Base-by-base conservation (phyloP, 345 rosid species). In the Draba incana region DNA sequence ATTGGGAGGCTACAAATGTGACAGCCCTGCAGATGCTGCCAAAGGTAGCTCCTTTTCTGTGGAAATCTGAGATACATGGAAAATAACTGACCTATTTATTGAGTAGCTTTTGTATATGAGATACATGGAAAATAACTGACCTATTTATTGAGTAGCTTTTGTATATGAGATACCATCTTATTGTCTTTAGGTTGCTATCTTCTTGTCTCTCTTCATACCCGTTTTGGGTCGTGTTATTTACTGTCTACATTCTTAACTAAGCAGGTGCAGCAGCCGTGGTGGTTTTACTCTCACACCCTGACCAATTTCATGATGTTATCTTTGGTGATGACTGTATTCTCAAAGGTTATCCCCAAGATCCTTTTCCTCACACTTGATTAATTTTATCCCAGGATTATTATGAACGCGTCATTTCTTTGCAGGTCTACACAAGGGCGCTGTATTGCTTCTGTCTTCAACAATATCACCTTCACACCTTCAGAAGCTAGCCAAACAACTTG, bases 251-350 rank as follows among this genome's bases (percentile, higher is more conserved):
- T 69, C 57, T 45, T 70, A 50, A 14, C 4, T 37, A 11, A 72
- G 77, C 89, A 89, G 98, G 80, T 62, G 88, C 79, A 63, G 80
- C 83, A 66, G 89, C 89, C 60, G 79, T 92, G 71, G 70, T 92
- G 64, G 77, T 92, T 56, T 68, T 81, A 76, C 74, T 84, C 47
- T 84, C 95, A 64, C 85, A 85, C 45, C 84, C 64, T 47, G 88
- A 86, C 75, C 89, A 89, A 70, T 77, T 84, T 9, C 64, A 79
- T 52, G 87, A 83, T 64, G 47, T 83, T 46, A 62, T 86, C 63
- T 84, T 83, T 66, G 88, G 92, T 52, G 78, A 75, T 2, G 86
- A 82, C 50, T 85, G 91, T 65, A 79, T 78, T 71, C 46, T 80
- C 14, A 84, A 78, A 89, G 98, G 98, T 92, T 15, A n/a, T 64